phyloP scores from a whole-genome alignment of 495 filamentous ascomycete species.

The Mytilinidion resinicola region DNA sequence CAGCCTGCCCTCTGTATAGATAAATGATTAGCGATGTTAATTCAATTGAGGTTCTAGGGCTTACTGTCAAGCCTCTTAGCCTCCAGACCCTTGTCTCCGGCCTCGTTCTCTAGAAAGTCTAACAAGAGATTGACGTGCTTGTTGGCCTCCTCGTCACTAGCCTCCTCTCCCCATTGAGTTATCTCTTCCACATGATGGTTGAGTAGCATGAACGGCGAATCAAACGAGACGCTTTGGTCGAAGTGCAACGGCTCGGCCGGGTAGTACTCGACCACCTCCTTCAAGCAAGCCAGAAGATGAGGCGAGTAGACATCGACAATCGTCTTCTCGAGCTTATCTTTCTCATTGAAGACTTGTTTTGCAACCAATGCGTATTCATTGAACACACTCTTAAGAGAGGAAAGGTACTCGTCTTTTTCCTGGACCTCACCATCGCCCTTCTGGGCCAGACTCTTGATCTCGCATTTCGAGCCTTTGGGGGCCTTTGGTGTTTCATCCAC shows the following conservation, averaged over 20 bases:
- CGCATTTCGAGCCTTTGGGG: not conserved
- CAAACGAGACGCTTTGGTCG: slow-evolving; percentile 27
- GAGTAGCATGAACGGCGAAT: slow-evolving; percentile 30
- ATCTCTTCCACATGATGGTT: slow-evolving; percentile 30
- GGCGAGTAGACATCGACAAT: slow-evolving; percentile 42
- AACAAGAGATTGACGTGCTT: slow-evolving; percentile 33
- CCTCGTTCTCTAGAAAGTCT: slow-evolving; percentile 28
- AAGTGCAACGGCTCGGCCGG: slow-evolving; percentile 35
- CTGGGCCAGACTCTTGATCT: not conserved
- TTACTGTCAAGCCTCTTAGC: slow-evolving; percentile 10
- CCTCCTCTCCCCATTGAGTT: slow-evolving; percentile 29
- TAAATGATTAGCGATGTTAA: too few relatives aligned
- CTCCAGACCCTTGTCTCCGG: slow-evolving; percentile 16
- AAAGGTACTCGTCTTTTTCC: not conserved
- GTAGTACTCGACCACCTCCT: slow-evolving; percentile 38
- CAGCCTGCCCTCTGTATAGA: slow-evolving; percentile 13
- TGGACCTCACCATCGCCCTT: slow-evolving; percentile 1
- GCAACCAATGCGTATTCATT: slow-evolving; percentile 37
- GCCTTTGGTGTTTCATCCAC: not conserved
- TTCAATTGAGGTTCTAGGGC: not conserved
- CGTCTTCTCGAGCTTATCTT: slow-evolving; percentile 30
- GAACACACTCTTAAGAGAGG: not conserved
- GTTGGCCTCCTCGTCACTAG: slow-evolving; percentile 26
- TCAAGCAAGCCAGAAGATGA: slow-evolving; percentile 33
- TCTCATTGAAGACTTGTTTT: slow-evolving; percentile 28